Evolutionary conservation across 2,329 filamentous ascomycete genomes (phyloP).

Genomic region (Fusarium sulawesiense): DNA sequence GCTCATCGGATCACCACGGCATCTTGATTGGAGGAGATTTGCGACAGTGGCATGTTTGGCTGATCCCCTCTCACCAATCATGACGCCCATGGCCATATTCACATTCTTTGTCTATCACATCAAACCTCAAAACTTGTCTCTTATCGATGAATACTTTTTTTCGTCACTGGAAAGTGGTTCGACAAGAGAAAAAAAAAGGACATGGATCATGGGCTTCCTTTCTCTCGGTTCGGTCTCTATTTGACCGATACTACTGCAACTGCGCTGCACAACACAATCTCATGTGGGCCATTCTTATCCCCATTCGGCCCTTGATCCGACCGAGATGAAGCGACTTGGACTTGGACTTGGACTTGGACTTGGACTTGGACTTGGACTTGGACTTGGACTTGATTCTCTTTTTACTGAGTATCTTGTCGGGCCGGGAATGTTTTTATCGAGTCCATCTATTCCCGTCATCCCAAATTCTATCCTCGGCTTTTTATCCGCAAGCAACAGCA

Average conservation of each 20-base stretch:
- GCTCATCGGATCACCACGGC: constrained; percentile 6
- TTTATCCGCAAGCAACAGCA: constrained; percentile 14
- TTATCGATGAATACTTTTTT: constrained; percentile 9
- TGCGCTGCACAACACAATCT: not conserved
- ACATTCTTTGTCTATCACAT: constrained; percentile 24
- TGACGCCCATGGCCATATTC: not conserved
- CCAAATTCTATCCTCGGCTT: constrained; percentile 14
- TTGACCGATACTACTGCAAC: constrained; percentile 13
- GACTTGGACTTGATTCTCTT: not conserved
- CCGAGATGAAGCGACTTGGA: not conserved
- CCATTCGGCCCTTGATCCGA: constrained; percentile 22
- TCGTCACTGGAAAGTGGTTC: constrained; percentile 35
- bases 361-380: too few relatives aligned
- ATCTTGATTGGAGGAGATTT: constrained; percentile 8
- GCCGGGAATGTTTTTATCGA: not conserved
- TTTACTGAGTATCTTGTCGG: constrained; percentile 5
- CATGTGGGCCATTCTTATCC: constrained; percentile 28
- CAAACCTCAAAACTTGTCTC: constrained; percentile 12
- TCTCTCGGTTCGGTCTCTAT: constrained; percentile 31
- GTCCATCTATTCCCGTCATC: constrained; percentile 10
- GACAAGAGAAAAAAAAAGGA: constrained; percentile 4
- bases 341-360: too few relatives aligned
- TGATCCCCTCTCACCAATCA: constrained; percentile 22
- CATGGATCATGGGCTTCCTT: not conserved
- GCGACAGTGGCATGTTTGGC: constrained; percentile 27